A percentile compares a stretch with the other conserved stretches of the same genome.
phyloP scores from a whole-genome alignment of 345 rosid genomes.

The Eutrema japonicum region DNA sequence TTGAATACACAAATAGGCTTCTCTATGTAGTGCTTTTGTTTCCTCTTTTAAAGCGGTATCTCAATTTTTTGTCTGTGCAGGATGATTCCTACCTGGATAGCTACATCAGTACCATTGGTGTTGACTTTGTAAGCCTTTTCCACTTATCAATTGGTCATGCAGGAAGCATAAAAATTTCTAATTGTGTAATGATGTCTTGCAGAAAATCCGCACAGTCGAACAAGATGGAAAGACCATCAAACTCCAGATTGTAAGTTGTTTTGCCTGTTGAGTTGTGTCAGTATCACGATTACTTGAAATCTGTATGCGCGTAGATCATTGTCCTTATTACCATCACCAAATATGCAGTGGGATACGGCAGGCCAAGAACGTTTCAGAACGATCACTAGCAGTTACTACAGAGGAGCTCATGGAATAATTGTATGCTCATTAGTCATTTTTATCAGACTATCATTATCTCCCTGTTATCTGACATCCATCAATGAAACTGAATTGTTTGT shows the following conservation, averaged over 20 bases:
- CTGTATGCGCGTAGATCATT: neutral
- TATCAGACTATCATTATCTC: neutral
- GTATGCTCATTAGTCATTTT: constrained; percentile 40
- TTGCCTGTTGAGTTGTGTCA: neutral
- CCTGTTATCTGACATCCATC: constrained; percentile 8
- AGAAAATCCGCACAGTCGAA: constrained; percentile 96
- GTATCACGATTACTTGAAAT: neutral
- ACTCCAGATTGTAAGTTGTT: constrained; percentile 48
- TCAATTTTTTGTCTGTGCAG: constrained; percentile 45
- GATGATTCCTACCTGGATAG: constrained; percentile 95
- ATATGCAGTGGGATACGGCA: constrained; percentile 89
- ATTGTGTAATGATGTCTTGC: constrained; percentile 27
- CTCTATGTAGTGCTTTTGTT: neutral
- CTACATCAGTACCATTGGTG: constrained; percentile 93
- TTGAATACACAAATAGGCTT: neutral
- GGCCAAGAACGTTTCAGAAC: constrained; percentile 95
- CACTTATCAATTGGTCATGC: neutral
- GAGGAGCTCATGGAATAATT: constrained; percentile 93
- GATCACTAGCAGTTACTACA: constrained; percentile 89
- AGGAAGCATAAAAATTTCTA: neutral
- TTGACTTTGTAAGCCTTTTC: constrained; percentile 74
- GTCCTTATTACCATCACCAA: constrained; percentile 19
- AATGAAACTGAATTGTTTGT: neutral
- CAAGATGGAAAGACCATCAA: constrained; percentile 83
- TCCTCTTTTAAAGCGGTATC: neutral